A percentile compares a stretch with the other conserved stretches of the same genome.
Evolutionary conservation across 805 yeast genomes (phyloP).

Genomic region (Saccharomycodes ludwigii): DNA sequence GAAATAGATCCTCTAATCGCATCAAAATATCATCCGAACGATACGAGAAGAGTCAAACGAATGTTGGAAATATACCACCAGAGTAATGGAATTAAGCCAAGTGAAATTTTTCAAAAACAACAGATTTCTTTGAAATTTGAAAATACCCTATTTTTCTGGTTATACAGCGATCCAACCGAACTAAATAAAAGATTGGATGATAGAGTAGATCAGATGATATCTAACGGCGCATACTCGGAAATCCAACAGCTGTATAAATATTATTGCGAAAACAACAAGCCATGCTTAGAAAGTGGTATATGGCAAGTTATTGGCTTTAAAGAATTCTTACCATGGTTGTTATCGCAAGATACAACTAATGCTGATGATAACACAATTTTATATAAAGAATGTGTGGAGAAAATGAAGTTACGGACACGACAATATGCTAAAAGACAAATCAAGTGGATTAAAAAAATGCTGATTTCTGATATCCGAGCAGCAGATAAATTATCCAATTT

Average conservation of each 20-base stretch:
- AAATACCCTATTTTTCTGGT: constrained; percentile 71
- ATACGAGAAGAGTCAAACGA: constrained; percentile 61
- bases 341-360: too few relatives aligned
- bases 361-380: constrained; percentile 11
- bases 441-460: constrained; percentile 73
- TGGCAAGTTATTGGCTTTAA: constrained; percentile 95
- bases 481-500: constrained; percentile 58
- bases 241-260: constrained; percentile 43
- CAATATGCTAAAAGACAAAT: constrained; percentile 82
- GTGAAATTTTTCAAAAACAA: constrained; percentile 60
- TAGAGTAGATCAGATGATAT: constrained; percentile 78
- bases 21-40: constrained; percentile 84
- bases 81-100: constrained; percentile 55
- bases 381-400: constrained; percentile 40
- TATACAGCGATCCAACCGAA: constrained; percentile 49
- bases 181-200: constrained; percentile 55
- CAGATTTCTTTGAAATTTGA: constrained; percentile 42
- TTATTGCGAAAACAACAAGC: constrained; percentile 36
- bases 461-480: constrained; percentile 52
- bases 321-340: constrained; percentile 69
- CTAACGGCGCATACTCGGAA: constrained; percentile 57
- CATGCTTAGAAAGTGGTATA: constrained; percentile 63
- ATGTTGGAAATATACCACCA: constrained; percentile 72
- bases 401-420: constrained; percentile 76
- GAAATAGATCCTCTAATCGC: constrained; percentile 61